Base-by-base conservation (phyloP, 2,329 filamentous ascomycete genomes). In the Cladosporium sp. region DNA sequence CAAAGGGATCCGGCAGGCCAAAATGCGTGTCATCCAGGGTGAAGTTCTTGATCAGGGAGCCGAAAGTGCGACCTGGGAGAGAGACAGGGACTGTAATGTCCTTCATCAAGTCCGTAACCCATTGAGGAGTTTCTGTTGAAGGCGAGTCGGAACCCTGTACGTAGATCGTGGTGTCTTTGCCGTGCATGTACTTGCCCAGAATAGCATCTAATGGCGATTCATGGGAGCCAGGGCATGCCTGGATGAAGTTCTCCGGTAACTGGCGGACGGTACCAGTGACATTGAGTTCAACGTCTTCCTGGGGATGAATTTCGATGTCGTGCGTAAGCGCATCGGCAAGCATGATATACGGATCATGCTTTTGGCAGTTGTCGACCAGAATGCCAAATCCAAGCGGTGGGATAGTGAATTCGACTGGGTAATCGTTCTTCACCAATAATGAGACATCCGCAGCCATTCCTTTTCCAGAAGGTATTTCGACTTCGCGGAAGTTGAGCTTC, bases 11-110 rank as follows among this genome's bases (percentile, higher is more conserved):
- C 0, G 93, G 93, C 40, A 99, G 73, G 43, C 81, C 82, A 67
- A 99, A 96, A 61, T 95, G 83, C 36, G 95, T 89, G 64, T 96
- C 81, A 2, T 84, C 82, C 57, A 97, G 73, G 18, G 89, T 87
- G 65, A 97, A 96, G 59, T 93, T 92, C 59, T 85, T 86, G 64
- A 99, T 86, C 13, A 96, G 73, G 57, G 87, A 84, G 57, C 90
- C 89, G 61, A 96, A 85, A 0, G 84, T 84, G 52, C 84, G 82
- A 4, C 89, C 89, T 0, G 89, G 88, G 55, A 97, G 87, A 5
- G 89, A 86, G 6, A 97, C 74, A 3, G 91, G 90, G 1, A 97
- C 77, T 0, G 85, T 91, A 47, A 97, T 80, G 58, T 87, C 89
- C 40, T 84, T 83, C 32, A 97, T 73, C 18, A 99, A 77, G 45